Base-by-base conservation (phyloP, 225 moss, liverwort and hornwort species). In the Antitrichia curtipendula region DNA sequence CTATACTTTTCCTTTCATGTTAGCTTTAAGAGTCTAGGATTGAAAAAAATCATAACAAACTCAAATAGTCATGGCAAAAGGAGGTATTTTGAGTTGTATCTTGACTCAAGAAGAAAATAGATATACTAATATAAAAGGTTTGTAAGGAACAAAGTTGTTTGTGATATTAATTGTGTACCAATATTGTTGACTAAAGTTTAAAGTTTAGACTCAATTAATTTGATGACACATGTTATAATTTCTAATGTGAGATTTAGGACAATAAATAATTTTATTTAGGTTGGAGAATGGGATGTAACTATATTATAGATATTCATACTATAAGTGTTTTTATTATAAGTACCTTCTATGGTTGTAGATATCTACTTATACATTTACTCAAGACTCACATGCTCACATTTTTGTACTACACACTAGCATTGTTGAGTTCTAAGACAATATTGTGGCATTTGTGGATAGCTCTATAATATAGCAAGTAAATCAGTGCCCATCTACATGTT, bases 391-490 rank as follows among this genome's bases (percentile, higher is more conserved):
- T n/a, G n/a, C n/a, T n/a, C n/a, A n/a, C n/a, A n/a, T n/a, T n/a
- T n/a, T n/a, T n/a, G n/a, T n/a, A n/a, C n/a, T n/a, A n/a, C n/a
- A n/a, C n/a, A n/a, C n/a, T n/a, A n/a, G n/a, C n/a, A n/a, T n/a
- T n/a, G n/a, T n/a, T n/a, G 22, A 50, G 0, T 15, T 23, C 4
- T 24, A 54, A 1, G 3, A 36, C 6, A 9, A 24, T 1, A n/a
- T 24, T 0, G 0, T 52, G 14, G 0, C 36, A 75, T 36, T 0
- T 22, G 0, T 3, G 0, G 2, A 34, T 75, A 52, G 20, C 1
- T 21, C 8, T 13, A 8, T 52, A 13, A 13, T 75, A 34, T 21
- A 50, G 2, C 2, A 19, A 32, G 32, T 74, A 50, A n/a, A 32
- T 49, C 32, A 20, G 12, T 1, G 13, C 0, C 22, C 5, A 34